Evolutionary conservation across 1,139 yeast genomes (phyloP).

Genomic region (Suhomyces atakaporum): DNA sequence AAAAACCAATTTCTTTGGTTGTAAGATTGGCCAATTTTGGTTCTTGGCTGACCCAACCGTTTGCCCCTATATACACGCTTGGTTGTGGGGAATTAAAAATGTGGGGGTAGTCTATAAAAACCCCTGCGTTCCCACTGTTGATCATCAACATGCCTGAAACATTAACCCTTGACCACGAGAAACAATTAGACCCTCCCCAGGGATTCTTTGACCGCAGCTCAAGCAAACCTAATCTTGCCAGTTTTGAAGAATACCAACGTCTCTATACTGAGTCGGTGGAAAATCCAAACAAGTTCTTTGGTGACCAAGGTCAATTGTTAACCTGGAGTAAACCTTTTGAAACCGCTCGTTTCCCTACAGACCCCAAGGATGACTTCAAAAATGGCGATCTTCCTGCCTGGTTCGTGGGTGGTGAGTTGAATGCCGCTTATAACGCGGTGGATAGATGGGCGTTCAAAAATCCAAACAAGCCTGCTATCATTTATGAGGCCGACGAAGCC

Average conservation of each 20-base stretch:
- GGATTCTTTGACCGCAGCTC: slow-evolving; percentile 58
- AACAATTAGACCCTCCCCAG: slow-evolving; percentile 50
- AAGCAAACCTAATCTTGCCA: slow-evolving; percentile 46
- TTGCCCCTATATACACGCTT: slow-evolving; percentile 1
- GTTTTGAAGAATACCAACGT: slow-evolving; percentile 57
- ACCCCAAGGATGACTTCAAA: slow-evolving; percentile 53
- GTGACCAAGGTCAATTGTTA: slow-evolving; percentile 60
- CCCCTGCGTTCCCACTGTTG: slow-evolving; percentile 2
- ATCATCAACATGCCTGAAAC: slow-evolving; percentile 13
- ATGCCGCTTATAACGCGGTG: slow-evolving; percentile 76
- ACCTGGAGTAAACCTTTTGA: slow-evolving; percentile 68
- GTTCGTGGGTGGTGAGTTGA: slow-evolving; percentile 76
- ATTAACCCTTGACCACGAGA: slow-evolving; percentile 46
- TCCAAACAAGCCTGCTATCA: slow-evolving; percentile 74
- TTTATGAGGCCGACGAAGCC: slow-evolving; percentile 80
- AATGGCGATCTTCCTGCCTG: slow-evolving; percentile 73
- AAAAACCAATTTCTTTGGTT: neutral
- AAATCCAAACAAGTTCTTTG: slow-evolving; percentile 66
- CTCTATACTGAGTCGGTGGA: slow-evolving; percentile 69
- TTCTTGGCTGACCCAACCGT: slow-evolving; percentile 3
- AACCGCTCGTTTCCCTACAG: slow-evolving; percentile 55
- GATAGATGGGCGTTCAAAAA: slow-evolving; percentile 76
- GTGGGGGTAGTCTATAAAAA: slow-evolving; percentile 3
- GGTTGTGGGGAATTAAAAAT: slow-evolving; percentile 5
- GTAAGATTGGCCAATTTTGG: too few relatives aligned